Percentiles rank a stretch among this genome's conserved stretches.
Evolutionary conservation across 441 rosid genomes (phyloP).

Genomic region (Francoa sonchifolia): DNA sequence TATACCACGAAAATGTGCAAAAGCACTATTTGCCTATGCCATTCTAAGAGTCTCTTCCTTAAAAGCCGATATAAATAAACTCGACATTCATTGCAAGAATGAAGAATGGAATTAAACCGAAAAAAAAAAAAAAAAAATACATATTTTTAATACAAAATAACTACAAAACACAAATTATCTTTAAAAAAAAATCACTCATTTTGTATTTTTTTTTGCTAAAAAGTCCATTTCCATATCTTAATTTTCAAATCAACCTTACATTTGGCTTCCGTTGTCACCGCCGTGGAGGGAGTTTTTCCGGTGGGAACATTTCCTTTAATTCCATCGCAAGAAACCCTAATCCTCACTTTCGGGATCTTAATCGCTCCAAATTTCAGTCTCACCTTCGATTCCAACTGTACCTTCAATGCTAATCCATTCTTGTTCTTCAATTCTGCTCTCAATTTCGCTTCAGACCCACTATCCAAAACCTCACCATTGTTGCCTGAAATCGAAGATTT

Average conservation of each 20-base stretch:
- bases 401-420: slow-evolving; percentile 35
- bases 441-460: slow-evolving; percentile 26
- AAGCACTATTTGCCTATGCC: no score
- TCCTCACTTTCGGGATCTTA: slow-evolving; percentile 41
- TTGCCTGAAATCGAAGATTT: slow-evolving; percentile 25
- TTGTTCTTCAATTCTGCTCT: slow-evolving; percentile 40
- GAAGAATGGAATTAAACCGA: no score
- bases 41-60: no score
- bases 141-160: no score
- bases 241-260: slow-evolving; percentile 68
- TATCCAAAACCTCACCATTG: slow-evolving; percentile 30
- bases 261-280: slow-evolving; percentile 35
- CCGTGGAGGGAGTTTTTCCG: slow-evolving; percentile 42
- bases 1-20: no score
- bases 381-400: slow-evolving; percentile 44
- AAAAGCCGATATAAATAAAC: no score
- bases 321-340: slow-evolving; percentile 54
- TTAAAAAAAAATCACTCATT: no score
- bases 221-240: slow-evolving; percentile 77
- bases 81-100: no score
- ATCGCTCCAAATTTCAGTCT: slow-evolving; percentile 51
- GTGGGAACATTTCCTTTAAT: slow-evolving; percentile 38
- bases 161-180: no score
- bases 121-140: no score
- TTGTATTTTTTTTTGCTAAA: not conserved